Evolutionary conservation across 805 yeast genomes (phyloP).

Genomic region (Ogataea henricii): DNA sequence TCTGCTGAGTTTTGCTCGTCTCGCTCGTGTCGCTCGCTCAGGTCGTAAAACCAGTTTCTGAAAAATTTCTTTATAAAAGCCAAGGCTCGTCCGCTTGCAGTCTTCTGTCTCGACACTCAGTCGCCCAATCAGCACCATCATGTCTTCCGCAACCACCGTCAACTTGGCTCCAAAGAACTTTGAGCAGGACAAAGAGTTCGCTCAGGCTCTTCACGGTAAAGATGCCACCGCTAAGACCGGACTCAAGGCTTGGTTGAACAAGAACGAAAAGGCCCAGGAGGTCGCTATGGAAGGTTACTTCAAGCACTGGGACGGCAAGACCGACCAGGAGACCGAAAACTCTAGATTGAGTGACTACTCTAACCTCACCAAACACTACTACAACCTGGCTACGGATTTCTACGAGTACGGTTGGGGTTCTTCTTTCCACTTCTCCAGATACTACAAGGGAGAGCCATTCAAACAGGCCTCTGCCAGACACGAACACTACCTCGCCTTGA

Average conservation of each 20-base stretch:
- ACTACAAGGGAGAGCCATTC: slow-evolving; percentile 91
- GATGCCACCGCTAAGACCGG: slow-evolving; percentile 67
- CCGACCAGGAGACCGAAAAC: slow-evolving; percentile 68
- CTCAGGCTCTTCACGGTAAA: slow-evolving; percentile 85
- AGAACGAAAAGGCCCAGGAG: slow-evolving; percentile 76
- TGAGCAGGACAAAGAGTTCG: slow-evolving; percentile 67
- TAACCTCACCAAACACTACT: slow-evolving; percentile 89
- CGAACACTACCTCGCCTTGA: slow-evolving; percentile 90
- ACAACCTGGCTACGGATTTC: slow-evolving; percentile 95
- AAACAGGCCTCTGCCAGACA: slow-evolving; percentile 95
- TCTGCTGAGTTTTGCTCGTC: neutral
- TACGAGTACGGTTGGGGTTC: slow-evolving; percentile 99
- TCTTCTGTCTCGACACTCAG: neutral
- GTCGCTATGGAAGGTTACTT: slow-evolving; percentile 88
- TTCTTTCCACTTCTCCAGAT: slow-evolving; percentile 95
- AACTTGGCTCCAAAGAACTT: slow-evolving; percentile 56
- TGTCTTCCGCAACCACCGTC: slow-evolving; percentile 15
- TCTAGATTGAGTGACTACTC: slow-evolving; percentile 82
- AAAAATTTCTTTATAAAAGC: neutral
- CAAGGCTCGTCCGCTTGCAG: neutral
- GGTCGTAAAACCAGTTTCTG: neutral
- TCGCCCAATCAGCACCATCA: slow-evolving; percentile 2
- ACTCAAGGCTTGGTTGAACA: slow-evolving; percentile 70
- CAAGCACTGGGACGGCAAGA: slow-evolving; percentile 96
- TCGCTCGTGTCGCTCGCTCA: slow-evolving; percentile 1